Evolutionary conservation across 345 rosid genomes (phyloP), one percentile per base, ranked within the genome.

Genomic region (Syzygium grande): DNA sequence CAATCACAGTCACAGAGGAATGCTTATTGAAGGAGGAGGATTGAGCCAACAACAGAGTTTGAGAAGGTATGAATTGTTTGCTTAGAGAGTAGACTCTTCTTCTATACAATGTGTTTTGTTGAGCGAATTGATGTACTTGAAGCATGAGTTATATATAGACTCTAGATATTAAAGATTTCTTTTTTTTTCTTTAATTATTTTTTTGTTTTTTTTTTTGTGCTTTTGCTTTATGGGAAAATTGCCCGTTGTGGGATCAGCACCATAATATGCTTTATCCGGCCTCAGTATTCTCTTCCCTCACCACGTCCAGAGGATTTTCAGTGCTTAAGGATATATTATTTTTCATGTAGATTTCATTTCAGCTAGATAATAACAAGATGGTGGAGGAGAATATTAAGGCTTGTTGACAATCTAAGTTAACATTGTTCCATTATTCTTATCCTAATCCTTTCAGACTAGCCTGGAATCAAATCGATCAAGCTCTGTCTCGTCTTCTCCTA

Each of bases 1-100:
- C 41, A 84, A 29, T 84, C 55, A 49, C 41, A 30, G 27, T 83
- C 59, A 38, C 52, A 51, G 46, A 89, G 52, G 63, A 19, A 8
- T 30, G 79, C 43, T 30, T 68, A 16, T 68, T 68, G 49, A 34
- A 73, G 80, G 25, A 73, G 80, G 25, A 34, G 49, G 12, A 73
- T 16, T 4, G 43, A 68, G 80, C 80, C 19, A 34, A 68, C 19
- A 68, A 68, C 79, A 68, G 3, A 68, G 46, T 34, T 34, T 21
- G 80, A 34, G 80, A 17, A 6, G 15, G 80, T 34, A 17, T 34
- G 80, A 73, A 34, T 73, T 34, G 46, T 34, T 34, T 73, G 80
- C 80, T 27, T 3, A 34, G 30, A 84, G 85, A 90, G 77, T 92
- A 87, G 85, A 87, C 89, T 7, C 15, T 78, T 54, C 91, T 93